These are phyloP conservation scores for Helianthus tuberosus DNA, from an alignment of 129 eudicot genomes.

Conservation along the genomic window DNA sequence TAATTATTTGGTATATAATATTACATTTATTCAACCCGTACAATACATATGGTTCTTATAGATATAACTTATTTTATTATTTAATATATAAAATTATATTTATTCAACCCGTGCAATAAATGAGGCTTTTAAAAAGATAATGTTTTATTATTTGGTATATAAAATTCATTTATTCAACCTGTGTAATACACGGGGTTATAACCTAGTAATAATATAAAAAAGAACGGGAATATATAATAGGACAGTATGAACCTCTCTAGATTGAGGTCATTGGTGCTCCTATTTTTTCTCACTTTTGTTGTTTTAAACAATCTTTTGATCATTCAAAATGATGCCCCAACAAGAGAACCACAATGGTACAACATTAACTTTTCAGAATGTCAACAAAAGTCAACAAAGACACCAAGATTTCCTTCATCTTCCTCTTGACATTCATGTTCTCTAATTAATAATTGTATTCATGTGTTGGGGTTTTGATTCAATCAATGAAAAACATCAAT, in stretches of 20 bases:
- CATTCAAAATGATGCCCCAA: slow-evolving; percentile 15
- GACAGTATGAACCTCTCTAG: background rate
- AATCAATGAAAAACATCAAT: slow-evolving; percentile 37
- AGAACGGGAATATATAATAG: background rate
- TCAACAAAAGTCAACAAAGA: slow-evolving; percentile 19
- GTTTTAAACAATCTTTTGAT: background rate
- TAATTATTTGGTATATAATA: too few species aligned
- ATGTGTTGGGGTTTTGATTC: slow-evolving; percentile 1
- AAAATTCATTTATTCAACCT: too few species aligned
- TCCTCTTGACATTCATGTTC: slow-evolving; percentile 2
- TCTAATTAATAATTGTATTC: background rate
- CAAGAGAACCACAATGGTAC: slow-evolving; percentile 13
- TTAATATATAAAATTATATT: too few species aligned
- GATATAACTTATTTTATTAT: too few species aligned
- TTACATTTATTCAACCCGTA: too few species aligned
- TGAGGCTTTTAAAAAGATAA: too few species aligned
- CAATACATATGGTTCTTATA: too few species aligned
- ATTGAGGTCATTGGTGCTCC: slow-evolving; percentile 29
- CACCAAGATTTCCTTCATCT: background rate
- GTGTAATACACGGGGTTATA: too few species aligned
- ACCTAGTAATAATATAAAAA: too few species aligned
- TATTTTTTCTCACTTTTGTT: slow-evolving; percentile 17
- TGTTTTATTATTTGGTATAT: too few species aligned
- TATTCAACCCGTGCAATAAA: too few species aligned
- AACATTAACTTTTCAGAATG: slow-evolving; percentile 9